Conservation (phyloP, 2,329 filamentous ascomycete species). For the Rhynchosporium agropyri region DNA sequence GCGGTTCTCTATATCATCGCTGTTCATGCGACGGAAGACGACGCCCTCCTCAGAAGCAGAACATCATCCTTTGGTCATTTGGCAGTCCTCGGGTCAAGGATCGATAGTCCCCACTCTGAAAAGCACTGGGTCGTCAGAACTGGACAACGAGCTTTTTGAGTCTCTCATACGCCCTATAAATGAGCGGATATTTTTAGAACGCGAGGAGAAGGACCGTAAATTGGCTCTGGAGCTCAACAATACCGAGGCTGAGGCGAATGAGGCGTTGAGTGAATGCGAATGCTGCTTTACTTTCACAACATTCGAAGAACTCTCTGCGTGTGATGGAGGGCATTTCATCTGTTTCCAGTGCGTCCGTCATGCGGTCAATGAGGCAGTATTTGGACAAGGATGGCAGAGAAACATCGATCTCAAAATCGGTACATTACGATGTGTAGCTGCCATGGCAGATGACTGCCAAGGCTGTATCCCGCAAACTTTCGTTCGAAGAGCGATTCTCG, state of each 20-base stretch:
- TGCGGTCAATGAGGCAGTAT: slow-evolving; percentile 83
- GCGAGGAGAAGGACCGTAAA: slow-evolving; percentile 54
- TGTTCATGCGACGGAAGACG: slow-evolving; percentile 68
- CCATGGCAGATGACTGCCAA: slow-evolving; percentile 68
- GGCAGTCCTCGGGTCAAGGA: slow-evolving; percentile 59
- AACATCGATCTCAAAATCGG: slow-evolving; percentile 74
- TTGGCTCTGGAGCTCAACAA: slow-evolving; percentile 58
- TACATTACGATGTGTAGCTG: slow-evolving; percentile 82
- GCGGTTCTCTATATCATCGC: slow-evolving; percentile 71
- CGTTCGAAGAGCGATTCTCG: slow-evolving; percentile 71
- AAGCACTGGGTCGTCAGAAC: slow-evolving; percentile 65
- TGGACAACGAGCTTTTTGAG: slow-evolving; percentile 63
- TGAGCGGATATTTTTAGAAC: slow-evolving; percentile 46
- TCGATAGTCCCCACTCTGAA: slow-evolving; percentile 63
- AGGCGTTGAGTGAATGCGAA: slow-evolving; percentile 68
- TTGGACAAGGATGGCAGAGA: slow-evolving; percentile 88
- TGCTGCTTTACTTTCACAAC: slow-evolving; percentile 74
- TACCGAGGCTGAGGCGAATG: slow-evolving; percentile 59
- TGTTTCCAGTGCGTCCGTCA: slow-evolving; percentile 83
- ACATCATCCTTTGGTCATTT: slow-evolving; percentile 63
- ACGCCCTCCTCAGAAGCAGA: slow-evolving; percentile 57
- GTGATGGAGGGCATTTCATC: slow-evolving; percentile 69
- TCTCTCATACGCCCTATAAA: slow-evolving; percentile 59
- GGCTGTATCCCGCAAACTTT: slow-evolving; percentile 73
- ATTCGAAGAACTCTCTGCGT: slow-evolving; percentile 76